A percentile compares a stretch with the other conserved stretches of the same genome.
Evolutionary conservation across 2,329 filamentous ascomycete genomes (phyloP).

Genomic region (Clonostachys solani): DNA sequence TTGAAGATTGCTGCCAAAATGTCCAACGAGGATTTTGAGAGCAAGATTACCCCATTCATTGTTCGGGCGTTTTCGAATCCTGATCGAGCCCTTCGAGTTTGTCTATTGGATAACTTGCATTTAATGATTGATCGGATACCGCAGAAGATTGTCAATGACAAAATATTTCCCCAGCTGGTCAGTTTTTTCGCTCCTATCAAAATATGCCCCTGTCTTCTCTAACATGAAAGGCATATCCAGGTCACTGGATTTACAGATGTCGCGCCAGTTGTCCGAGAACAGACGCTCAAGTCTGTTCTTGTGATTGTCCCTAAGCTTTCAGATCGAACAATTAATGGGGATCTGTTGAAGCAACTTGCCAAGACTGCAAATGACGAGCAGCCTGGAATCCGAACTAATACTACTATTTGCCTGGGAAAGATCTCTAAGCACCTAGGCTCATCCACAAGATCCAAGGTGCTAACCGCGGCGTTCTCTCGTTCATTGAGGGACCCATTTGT

Average conservation of each 20-base stretch:
- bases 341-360: constrained; percentile 83
- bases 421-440: constrained; percentile 85
- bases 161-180: constrained; percentile 93
- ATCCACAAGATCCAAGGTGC: constrained; percentile 78
- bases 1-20: constrained; percentile 89
- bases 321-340: constrained; percentile 89
- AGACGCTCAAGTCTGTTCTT: constrained; percentile 92
- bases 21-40: constrained; percentile 83
- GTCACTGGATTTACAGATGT: constrained; percentile 92
- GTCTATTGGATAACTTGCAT: constrained; percentile 81
- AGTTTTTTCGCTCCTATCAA: constrained; percentile 9
- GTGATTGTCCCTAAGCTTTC: constrained; percentile 85
- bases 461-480: constrained; percentile 87
- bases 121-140: constrained; percentile 87
- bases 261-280: constrained; percentile 87
- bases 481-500: constrained; percentile 91
- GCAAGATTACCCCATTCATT: constrained; percentile 78
- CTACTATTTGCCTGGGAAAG: constrained; percentile 94
- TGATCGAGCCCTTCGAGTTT: constrained; percentile 88
- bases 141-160: constrained; percentile 89
- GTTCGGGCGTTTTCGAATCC: constrained; percentile 86
- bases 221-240: constrained; percentile 33
- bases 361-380: constrained; percentile 98
- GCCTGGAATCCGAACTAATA: constrained; percentile 95
- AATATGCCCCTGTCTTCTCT: not conserved